These are phyloP conservation scores for Hypocrella siamensis DNA, from an alignment of 2,329 filamentous ascomycete genomes.

Conservation along the genomic window DNA sequence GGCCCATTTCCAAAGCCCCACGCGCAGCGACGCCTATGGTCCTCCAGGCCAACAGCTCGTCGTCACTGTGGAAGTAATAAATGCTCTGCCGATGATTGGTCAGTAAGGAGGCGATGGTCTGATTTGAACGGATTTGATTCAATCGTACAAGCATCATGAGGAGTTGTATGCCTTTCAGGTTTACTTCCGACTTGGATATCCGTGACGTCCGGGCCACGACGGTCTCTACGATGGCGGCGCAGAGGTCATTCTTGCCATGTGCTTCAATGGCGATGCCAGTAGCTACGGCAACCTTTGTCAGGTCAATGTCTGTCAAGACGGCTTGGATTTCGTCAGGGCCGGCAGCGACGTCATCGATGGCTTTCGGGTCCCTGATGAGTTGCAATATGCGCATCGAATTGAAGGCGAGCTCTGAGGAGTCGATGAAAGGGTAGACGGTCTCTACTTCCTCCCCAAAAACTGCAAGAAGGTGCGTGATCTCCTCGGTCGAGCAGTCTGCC, in stretches of 20 bases:
- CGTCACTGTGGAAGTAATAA: slow-evolving; percentile 28
- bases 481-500: slow-evolving; percentile 8
- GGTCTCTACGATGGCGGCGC: slow-evolving; percentile 12
- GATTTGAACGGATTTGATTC: not conserved
- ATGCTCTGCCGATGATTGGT: slow-evolving; percentile 14
- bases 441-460: slow-evolving; percentile 24
- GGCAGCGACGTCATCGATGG: not conserved
- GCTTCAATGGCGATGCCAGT: slow-evolving; percentile 16
- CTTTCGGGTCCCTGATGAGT: slow-evolving; percentile 6
- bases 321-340: not conserved
- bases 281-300: slow-evolving; percentile 18
- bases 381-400: slow-evolving; percentile 12
- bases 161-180: slow-evolving; percentile 18
- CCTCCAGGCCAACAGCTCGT: slow-evolving; percentile 32
- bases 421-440: slow-evolving; percentile 18
- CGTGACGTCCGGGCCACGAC: slow-evolving; percentile 14
- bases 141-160: slow-evolving; percentile 13
- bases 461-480: slow-evolving; percentile 16
- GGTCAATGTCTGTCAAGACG: slow-evolving; percentile 12
- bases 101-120: not conserved
- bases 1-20: slow-evolving; percentile 29
- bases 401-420: slow-evolving; percentile 12
- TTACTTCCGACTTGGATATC: slow-evolving; percentile 13
- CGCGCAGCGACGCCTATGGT: slow-evolving; percentile 29
- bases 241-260: slow-evolving; percentile 14